Evolutionary conservation across 192 early-diverging fungal genomes (phyloP), one percentile per base, ranked within the genome.

Genomic region (Linnemannia hyalina): DNA sequence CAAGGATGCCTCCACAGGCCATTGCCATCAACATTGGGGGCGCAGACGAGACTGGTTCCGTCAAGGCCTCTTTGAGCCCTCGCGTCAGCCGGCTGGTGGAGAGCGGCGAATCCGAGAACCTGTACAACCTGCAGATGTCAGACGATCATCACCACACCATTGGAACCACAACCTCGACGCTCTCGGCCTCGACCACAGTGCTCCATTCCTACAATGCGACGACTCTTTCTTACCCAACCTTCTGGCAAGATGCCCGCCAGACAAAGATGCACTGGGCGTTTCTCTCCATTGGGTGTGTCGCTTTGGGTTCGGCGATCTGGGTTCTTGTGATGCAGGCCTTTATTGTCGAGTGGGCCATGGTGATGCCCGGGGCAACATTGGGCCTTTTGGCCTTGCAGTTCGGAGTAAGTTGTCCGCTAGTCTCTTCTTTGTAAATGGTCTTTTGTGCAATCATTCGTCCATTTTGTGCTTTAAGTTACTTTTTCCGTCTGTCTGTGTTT

Each of bases 201-300:
- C 8, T 26, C 29, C 32, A 35, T 35, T 18, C 74, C 7, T 23
- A 52, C 49, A 52, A 52, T 52, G 49, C 4, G 16, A 52, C 20
- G 49, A 5, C 18, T 3, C 15, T 11, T 41, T 52, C 68, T 5
- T 82, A 82, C 42, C 77, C 74, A 20, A 22, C 44, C 38, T 80
- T 80, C 68, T 85, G 82, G 82, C 44, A 85, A 52, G 82, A 79
- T n/a, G 49, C 47, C 22, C 70, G 70, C 15, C 78, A 76, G 54
- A 73, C 68, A 46, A 83, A 77, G 71, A 74, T 76, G 60, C 82
- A 77, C 77, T 80, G 69, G 73, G 70, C 80, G 29, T 57, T 77
- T 44, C 77, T 83, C n/a, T 74, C 82, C 22, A 71, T 85, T 76
- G 82, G 82, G 54, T 63, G 63, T 47, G 74, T 75, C 13, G 55